phyloP scores from a whole-genome alignment of 1,284 basidiomycete genomes.

The Ustilago esculenta region DNA sequence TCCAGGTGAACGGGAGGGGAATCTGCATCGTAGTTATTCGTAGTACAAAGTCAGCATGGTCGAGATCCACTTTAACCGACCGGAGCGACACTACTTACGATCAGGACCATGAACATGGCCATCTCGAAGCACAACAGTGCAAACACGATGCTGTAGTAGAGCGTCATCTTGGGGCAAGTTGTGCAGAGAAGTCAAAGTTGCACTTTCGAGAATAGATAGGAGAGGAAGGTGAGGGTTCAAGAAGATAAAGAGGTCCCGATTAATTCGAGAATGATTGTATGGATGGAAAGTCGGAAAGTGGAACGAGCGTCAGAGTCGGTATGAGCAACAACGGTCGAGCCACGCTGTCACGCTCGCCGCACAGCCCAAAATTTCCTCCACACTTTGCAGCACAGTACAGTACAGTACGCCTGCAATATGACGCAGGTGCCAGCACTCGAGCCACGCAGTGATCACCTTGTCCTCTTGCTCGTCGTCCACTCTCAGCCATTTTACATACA shows the following conservation, averaged over 20 bases:
- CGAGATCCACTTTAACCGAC: no score
- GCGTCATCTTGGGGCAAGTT: slow-evolving; percentile 54
- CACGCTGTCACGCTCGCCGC: no score
- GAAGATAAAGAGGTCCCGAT: no score
- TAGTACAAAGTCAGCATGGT: neutral
- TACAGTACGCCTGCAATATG: no score
- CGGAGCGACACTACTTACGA: slow-evolving; percentile 32
- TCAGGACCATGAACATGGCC: slow-evolving; percentile 65
- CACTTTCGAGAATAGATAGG: no score
- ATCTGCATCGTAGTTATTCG: slow-evolving; percentile 64
- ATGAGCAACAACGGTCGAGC: slow-evolving; percentile 5
- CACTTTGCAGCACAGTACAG: no score
- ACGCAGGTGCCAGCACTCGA: no score
- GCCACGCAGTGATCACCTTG: no score
- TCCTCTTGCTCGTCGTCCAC: no score
- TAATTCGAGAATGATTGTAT: neutral
- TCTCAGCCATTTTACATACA: no score
- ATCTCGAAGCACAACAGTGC: slow-evolving; percentile 64
- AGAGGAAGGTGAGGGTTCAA: neutral
- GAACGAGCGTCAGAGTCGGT: neutral
- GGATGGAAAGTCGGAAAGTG: neutral
- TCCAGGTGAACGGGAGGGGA: slow-evolving; percentile 79
- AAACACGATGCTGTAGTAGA: slow-evolving; percentile 66
- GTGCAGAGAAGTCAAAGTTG: neutral
- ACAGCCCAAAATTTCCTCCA: slow-evolving; percentile 7